Evolutionary conservation across 2,329 filamentous ascomycete genomes (phyloP).

Genomic region (Fusarium avenaceum): DNA sequence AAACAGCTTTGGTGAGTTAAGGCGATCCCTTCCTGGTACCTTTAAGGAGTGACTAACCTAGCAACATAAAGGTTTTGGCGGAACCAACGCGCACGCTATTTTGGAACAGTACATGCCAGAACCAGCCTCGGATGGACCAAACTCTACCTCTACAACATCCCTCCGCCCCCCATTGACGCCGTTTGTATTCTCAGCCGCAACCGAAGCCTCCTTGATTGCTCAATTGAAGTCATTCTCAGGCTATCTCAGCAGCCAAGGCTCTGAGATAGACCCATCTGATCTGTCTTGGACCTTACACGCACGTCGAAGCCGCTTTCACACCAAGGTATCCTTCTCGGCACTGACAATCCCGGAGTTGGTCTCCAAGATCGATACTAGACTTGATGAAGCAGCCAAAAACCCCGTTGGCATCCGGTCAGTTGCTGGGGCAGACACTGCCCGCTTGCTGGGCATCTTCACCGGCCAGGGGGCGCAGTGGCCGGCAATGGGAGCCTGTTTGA

Average conservation of each 20-base stretch:
- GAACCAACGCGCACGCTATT: constrained; percentile 53
- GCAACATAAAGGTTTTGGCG: constrained; percentile 48
- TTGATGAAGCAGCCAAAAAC: constrained; percentile 4
- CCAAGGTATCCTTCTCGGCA: too few relatives aligned
- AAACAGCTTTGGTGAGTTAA: constrained; percentile 53
- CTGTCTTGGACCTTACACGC: too few relatives aligned
- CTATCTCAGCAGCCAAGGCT: too few relatives aligned
- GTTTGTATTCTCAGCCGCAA: constrained; percentile 8
- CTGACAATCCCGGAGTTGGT: too few relatives aligned
- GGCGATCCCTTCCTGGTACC: too few relatives aligned
- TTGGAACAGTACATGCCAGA: not conserved
- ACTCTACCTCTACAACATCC: not conserved
- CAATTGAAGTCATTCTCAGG: too few relatives aligned
- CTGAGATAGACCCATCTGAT: too few relatives aligned
- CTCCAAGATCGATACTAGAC: not conserved
- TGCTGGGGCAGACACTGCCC: too few relatives aligned
- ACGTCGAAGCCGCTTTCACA: too few relatives aligned
- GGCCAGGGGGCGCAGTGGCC: constrained; percentile 56
- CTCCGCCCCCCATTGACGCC: constrained; percentile 4
- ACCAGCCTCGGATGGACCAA: not conserved
- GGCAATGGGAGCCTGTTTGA: constrained; percentile 46
- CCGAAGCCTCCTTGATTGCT: not conserved
- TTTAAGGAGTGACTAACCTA: too few relatives aligned
- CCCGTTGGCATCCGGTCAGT: too few relatives aligned
- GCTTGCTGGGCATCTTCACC: constrained; percentile 49